Base-by-base conservation (phyloP, 768 basidiomycete species). In the Boletus eberwhitei region DNA sequence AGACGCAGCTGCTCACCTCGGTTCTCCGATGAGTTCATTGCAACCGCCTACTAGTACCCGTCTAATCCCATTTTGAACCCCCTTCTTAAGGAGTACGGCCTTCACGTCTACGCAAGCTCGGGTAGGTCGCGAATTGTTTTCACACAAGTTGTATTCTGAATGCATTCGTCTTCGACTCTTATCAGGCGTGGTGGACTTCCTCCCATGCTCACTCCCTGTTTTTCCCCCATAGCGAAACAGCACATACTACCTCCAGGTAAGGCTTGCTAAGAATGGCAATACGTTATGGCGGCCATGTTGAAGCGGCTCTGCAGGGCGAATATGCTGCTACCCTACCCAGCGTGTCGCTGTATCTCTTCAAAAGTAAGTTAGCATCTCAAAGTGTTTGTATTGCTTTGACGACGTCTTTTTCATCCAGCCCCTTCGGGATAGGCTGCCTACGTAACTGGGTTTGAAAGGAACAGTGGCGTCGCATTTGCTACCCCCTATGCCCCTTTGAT, bases 361-460 rank as follows among this genome's bases (percentile, higher is more conserved):
- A 60, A 73, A n/a, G 81, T 82, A 56, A 45, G 72, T 7, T 63
- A 2, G 19, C 2, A n/a, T 48, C 4, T 46, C 9, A 16, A 29
- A 11, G 32, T n/a, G 8, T 19, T 5, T 19, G 29, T 13, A 37
- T 24, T 9, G 9, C 11, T 21, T 53, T 26, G 35, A 12, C 14
- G 13, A 29, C 13, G 36, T 29, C 8, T 22, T 13, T 9, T 22
- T 14, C 13, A 14, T 42, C 13, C 43, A 81, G 81, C 75, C 53
- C 66, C 82, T 17, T 63, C 75, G 7, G 79, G 75, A 16, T 84
- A 86, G 60, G 85, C 83, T 4, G 81, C 81, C 0, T 87, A 81
- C 61, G 85, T 86, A 83, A 86, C 81, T 9, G 84, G 85, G 2
- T 64, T 86, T 13, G 84, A 87, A 35, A 64, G 76, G 29, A 83